These are phyloP conservation scores for Letharia columbiana DNA, from an alignment of 495 filamentous ascomycete genomes.

Conservation along the genomic window DNA sequence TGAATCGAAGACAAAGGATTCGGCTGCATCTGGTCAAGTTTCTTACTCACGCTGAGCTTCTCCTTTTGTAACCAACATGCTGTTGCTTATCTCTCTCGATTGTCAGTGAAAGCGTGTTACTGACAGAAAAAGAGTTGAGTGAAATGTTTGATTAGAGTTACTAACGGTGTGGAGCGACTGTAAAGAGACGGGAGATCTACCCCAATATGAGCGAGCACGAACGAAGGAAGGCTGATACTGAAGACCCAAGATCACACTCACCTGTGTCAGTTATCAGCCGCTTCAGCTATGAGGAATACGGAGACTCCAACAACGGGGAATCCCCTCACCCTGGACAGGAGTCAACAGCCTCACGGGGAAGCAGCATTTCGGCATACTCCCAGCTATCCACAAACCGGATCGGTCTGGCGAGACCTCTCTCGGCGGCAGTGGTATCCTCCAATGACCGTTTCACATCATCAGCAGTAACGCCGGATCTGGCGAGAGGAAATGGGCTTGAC, in stretches of 20 bases:
- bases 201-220: neutral
- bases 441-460: conserved; percentile 2
- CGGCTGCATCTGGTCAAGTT: neutral
- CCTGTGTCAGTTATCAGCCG: neutral
- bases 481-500: neutral
- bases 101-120: neutral
- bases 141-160: neutral
- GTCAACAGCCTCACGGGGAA: neutral
- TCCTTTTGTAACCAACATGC: neutral
- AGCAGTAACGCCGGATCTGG: neutral
- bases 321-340: neutral
- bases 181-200: neutral
- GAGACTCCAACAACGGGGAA: neutral
- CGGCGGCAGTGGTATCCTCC: neutral
- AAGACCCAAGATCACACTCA: neutral
- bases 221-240: neutral
- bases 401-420: neutral
- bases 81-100: neutral
- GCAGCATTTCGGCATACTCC: conserved; percentile 2
- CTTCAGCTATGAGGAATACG: neutral
- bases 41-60: neutral
- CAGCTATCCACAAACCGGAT: neutral
- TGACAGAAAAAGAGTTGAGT: neutral
- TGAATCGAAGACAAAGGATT: neutral
- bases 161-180: neutral